Evolutionary conservation across 768 basidiomycete species (phyloP), one percentile per base, ranked within the genome.

Genomic region (Phlebiopsis flavidoalba): DNA sequence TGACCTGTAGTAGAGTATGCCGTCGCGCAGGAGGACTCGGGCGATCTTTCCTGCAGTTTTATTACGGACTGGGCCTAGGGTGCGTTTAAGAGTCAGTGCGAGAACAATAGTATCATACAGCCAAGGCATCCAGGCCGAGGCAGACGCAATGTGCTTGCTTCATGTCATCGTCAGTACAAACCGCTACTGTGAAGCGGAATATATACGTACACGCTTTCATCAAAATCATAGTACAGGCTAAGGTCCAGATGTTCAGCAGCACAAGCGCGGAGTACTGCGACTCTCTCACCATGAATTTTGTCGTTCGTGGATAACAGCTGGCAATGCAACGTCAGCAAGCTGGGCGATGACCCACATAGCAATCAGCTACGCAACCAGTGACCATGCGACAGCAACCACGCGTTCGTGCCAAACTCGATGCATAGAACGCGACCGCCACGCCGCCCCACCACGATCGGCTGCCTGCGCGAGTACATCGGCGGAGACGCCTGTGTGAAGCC

Each of bases 381-480:
- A n/a, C 78, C 85, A 15, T 71, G 63, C 26, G 76, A 75, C 19
- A 88, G 72, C n/a, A 88, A 71, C 80, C 80, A 87, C 0, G 76
- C 74, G 60, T 83, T 85, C 63, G 82, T 67, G 3, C 65, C 70
- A n/a, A 80, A 73, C 70, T 82, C 79, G 33, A 77, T 57, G 11
- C 77, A n/a, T n/a, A 8, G 45, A 84, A 76, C 8, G 86, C 60
- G 3, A 47, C 2, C 53, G 51, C 67, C 8, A 57, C 71, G 66
- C 57, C 75, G 63, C n/a, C n/a, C 64, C 31, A 60, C 66, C 62
- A 58, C 71, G 63, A 33, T n/a, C n/a, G n/a, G 76, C 59, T 63
- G 58, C 3, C 55, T 62, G 0, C 53, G 24, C 21, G 57, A 57
- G 45, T 75, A 77, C 46, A 73, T 58, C 1, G n/a, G 72, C 76